Evolutionary conservation across 805 yeast species (phyloP).

Genomic region (Cyberlindnera maritima): DNA sequence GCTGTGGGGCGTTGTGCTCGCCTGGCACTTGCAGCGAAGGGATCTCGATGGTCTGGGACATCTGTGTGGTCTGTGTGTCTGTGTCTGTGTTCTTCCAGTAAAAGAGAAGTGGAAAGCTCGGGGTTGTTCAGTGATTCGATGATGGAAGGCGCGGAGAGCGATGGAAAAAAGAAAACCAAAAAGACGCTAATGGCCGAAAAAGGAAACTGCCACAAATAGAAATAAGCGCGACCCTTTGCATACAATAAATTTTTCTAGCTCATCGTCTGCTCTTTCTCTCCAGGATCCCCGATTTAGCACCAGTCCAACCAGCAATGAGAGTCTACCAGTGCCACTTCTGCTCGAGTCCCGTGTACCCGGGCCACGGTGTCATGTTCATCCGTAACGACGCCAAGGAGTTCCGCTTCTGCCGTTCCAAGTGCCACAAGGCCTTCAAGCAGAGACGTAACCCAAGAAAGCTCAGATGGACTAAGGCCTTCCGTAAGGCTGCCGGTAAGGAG

Average conservation of each 20-base stretch:
- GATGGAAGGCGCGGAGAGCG: conserved; percentile 2
- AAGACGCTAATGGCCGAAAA: not conserved
- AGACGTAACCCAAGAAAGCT: conserved; percentile 98
- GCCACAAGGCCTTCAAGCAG: conserved; percentile 96
- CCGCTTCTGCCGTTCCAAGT: conserved; percentile 95
- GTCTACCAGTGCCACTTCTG: conserved; percentile 92
- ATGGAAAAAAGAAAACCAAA: not conserved
- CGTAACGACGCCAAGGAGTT: conserved; percentile 98
- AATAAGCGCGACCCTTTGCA: conserved; percentile 5
- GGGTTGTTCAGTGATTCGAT: no score
- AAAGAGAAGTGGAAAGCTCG: not conserved
- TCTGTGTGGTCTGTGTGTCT: conserved; percentile 1
- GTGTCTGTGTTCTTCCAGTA: not conserved
- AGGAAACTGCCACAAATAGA: conserved; percentile 1
- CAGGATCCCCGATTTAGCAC: not conserved
- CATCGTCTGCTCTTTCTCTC: conserved; percentile 7
- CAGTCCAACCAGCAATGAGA: conserved; percentile 53
- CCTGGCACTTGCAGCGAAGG: conserved; percentile 60
- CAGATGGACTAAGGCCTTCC: conserved; percentile 98
- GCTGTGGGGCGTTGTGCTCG: conserved; percentile 33
- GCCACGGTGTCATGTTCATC: conserved; percentile 96
- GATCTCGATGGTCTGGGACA: conserved; percentile 42
- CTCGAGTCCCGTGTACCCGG: conserved; percentile 93
- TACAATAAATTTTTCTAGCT: conserved; percentile 3
- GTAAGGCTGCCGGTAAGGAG: conserved; percentile 99